These are phyloP conservation scores for Rhinocladiella similis DNA, from an alignment of 2,329 filamentous ascomycete genomes.

Conservation along the genomic window DNA sequence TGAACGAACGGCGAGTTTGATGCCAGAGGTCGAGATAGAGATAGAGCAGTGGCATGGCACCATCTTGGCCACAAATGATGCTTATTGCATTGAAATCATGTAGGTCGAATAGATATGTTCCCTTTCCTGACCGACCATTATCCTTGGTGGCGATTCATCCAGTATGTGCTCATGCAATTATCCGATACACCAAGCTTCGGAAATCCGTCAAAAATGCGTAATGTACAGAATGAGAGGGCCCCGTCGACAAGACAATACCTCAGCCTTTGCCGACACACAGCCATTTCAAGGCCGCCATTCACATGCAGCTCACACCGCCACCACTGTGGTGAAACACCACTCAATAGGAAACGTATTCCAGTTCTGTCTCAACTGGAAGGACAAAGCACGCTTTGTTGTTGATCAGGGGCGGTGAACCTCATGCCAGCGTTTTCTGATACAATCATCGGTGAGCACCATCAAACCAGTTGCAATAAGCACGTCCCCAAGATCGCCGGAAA, in stretches of 20 bases:
- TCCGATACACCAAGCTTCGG: background rate
- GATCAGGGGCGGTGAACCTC: slow-evolving; percentile 32
- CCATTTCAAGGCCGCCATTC: slow-evolving; percentile 7
- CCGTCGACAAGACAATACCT: background rate
- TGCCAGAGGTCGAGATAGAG: too few relatives aligned
- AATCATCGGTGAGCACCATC: slow-evolving; percentile 84
- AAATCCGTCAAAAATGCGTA: background rate
- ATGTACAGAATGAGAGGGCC: slow-evolving; percentile 2
- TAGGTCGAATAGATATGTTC: background rate
- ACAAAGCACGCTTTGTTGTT: slow-evolving; percentile 2
- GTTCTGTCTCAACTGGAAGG: background rate
- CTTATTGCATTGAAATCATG: too few relatives aligned
- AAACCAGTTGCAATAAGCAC: slow-evolving; percentile 89
- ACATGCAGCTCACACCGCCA: slow-evolving; percentile 16
- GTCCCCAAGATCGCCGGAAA: slow-evolving; percentile 59
- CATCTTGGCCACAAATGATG: too few relatives aligned
- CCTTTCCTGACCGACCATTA: background rate
- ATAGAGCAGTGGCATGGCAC: too few relatives aligned
- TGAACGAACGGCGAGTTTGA: too few relatives aligned
- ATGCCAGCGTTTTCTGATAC: slow-evolving; percentile 78
- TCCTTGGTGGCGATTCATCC: background rate
- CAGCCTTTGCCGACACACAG: background rate
- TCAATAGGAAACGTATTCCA: slow-evolving; percentile 16
- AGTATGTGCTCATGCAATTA: background rate
- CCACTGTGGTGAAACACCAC: slow-evolving; percentile 17